Conservation (phyloP, 2,329 filamentous ascomycete species). For the Escovopsis sp. region DNA sequence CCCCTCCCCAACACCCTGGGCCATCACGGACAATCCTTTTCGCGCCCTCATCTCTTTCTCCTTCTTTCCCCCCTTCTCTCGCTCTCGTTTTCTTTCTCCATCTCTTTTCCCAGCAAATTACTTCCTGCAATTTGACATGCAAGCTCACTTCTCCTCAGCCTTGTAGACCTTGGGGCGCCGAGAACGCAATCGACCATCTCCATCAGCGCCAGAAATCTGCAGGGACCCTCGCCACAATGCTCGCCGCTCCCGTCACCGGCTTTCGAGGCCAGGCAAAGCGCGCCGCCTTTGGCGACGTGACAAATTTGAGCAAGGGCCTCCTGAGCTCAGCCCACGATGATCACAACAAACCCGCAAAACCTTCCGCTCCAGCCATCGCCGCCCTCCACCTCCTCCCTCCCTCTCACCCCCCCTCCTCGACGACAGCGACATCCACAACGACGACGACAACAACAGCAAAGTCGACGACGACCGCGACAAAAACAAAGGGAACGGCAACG, state of each 20-base stretch:
- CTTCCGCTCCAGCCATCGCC: too few species aligned
- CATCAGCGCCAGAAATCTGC: slow-evolving; percentile 77
- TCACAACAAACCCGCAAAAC: too few species aligned
- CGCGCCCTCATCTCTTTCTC: too few species aligned
- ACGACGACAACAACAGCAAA: slow-evolving; percentile 9
- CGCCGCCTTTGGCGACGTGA: slow-evolving; percentile 69
- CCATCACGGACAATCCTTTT: too few species aligned
- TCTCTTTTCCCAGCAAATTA: neutral
- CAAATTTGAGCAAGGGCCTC: slow-evolving; percentile 43
- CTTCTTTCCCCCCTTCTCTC: too few species aligned
- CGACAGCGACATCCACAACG: slow-evolving; percentile 21
- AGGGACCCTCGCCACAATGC: slow-evolving; percentile 33
- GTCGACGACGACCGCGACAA: too few species aligned
- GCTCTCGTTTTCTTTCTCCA: too few species aligned
- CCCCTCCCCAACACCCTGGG: neutral
- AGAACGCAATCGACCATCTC: slow-evolving; percentile 39
- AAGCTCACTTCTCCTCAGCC: too few species aligned
- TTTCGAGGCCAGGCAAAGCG: slow-evolving; percentile 47
- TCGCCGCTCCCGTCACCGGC: slow-evolving; percentile 13
- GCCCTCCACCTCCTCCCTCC: too few species aligned
- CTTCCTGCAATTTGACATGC: neutral
- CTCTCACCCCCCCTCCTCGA: too few species aligned
- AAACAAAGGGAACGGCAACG: too few species aligned
- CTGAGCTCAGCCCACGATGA: too few species aligned
- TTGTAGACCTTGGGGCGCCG: slow-evolving; percentile 31